Base-by-base conservation (phyloP, 1,284 basidiomycete species). In the Ceratobasidium sp. region DNA sequence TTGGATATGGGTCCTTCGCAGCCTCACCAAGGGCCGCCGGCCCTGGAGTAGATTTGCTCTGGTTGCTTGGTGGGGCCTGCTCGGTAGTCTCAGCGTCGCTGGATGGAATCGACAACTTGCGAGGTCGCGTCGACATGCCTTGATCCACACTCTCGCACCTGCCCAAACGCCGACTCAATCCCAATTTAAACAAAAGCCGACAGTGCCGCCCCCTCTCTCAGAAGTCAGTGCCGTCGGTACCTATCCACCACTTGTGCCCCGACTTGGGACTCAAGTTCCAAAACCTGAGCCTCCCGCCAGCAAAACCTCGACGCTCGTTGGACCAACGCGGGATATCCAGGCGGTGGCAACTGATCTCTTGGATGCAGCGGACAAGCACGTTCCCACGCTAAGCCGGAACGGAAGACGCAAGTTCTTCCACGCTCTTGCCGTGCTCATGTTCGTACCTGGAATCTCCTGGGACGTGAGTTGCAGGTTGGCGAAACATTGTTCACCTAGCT, bases 321-420 rank as follows among this genome's bases (percentile, higher is more conserved):
- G 51, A 7, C 62, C 61, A 14, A 67, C 71, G 18, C 33, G 60
- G 14, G 60, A 72, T 44, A 74, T 74, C 12, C 67, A 71, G 36
- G 67, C 67, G 5, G 80, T 81, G 3, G 92, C 92, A n/a, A 91
- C 88, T 16, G 92, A 94, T 76, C 82, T 93, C 77, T 83, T 95
- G 77, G 92, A 95, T 78, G 92, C 91, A 40, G 93, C 92, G 1
- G 91, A 95, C 80, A 93, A 92, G 80, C 88, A 87, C 73, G 90
- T 95, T 73, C 93, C 94, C n/a, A 93, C 91, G 25, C 82, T 99
- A 73, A 89, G 91, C 53, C 83, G 98, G 74, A 99, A 99, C 79
- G 94, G 93, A n/a, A 85, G 96, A 70, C 86, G 97, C 72, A 99
- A 99, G 81, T 98, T 92, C 81, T 99, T 99, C 83, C 97, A 99